Evolutionary conservation across 495 filamentous ascomycete genomes (phyloP), one percentile per base, ranked within the genome.

Genomic region (Penicillium fimorum): DNA sequence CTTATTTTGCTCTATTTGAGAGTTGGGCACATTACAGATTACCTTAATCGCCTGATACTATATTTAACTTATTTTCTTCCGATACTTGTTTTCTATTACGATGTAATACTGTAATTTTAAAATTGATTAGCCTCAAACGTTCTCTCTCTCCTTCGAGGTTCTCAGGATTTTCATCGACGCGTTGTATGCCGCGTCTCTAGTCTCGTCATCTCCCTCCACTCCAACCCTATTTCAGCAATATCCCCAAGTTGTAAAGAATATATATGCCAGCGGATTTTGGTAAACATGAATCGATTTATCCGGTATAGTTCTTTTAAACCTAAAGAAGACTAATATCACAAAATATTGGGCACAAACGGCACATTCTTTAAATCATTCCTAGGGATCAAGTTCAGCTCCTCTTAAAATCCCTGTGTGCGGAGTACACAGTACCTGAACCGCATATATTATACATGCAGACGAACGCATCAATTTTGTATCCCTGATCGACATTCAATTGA

Each of bases 1-100:
- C 22, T 22, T 22, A n/a, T n/a, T n/a, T n/a, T n/a, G n/a, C n/a
- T n/a, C n/a, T n/a, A n/a, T n/a, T 25, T 20, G 35, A 41, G 24
- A 11, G 35, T 41, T 51, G 49, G 49, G 49, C 25, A 51, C 41
- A 27, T 47, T 32, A 30, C 37, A 53, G 15, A 53, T 24, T 52
- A 38, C 12, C 20, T 44, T 44, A 22, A 47, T 32, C 29, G 33
- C n/a, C 12, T 27, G 25, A n/a, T 32, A 8, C 50, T 53, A 53
- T 53, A 53, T 20, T 53, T 53, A 53, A 44, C 40, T 32, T 24
- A 18, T 15, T 45, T 53, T 43, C 17, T 5, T 27, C 25, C 25
- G 25, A 27, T 27, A 27, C 25, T 7, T 5, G 25, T 4, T 27
- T 27, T 27, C 2, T 5, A 27, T 27, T 27, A 27, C 25, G 0